phyloP scores from a whole-genome alignment of 2,329 filamentous ascomycete genomes.

The Parastagonospora nodorum region DNA sequence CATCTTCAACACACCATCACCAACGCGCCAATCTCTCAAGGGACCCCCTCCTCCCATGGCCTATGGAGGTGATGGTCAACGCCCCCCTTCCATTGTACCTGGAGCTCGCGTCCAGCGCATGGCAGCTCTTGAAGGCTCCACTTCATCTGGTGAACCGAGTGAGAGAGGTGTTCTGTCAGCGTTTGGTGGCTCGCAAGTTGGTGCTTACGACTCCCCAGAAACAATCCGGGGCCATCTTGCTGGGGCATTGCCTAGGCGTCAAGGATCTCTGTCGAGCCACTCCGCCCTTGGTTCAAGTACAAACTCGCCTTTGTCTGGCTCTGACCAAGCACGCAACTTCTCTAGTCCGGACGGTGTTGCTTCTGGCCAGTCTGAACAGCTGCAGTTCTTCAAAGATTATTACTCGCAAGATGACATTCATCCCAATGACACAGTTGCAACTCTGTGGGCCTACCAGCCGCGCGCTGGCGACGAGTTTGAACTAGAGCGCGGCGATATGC shows the following conservation, averaged over 20 bases:
- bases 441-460: conserved; percentile 96
- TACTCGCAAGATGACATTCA: conserved; percentile 97
- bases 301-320: conserved; percentile 69
- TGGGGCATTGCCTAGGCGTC: conserved; percentile 64
- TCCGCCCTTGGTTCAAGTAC: conserved; percentile 72
- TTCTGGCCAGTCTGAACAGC: conserved; percentile 92
- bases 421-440: conserved; percentile 84
- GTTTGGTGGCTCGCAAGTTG: conserved; percentile 26
- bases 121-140: conserved; percentile 84
- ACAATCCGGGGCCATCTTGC: conserved; percentile 58
- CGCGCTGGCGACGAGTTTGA: conserved; percentile 92
- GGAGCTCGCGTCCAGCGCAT: conserved; percentile 92
- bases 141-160: conserved; percentile 57
- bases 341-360: conserved; percentile 83
- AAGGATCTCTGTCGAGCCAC: conserved; percentile 86
- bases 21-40: conserved; percentile 49
- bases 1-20: conserved; percentile 89
- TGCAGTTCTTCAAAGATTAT: conserved; percentile 97
- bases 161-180: conserved; percentile 31
- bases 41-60: conserved; percentile 40
- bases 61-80: conserved; percentile 47
- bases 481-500: conserved; percentile 93
- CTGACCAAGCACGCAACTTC: conserved; percentile 62
- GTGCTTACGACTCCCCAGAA: conserved; percentile 65
- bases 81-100: conserved; percentile 64